Evolutionary conservation across 306 rosid genomes (phyloP).

Genomic region (Echinosophora koreensis): DNA sequence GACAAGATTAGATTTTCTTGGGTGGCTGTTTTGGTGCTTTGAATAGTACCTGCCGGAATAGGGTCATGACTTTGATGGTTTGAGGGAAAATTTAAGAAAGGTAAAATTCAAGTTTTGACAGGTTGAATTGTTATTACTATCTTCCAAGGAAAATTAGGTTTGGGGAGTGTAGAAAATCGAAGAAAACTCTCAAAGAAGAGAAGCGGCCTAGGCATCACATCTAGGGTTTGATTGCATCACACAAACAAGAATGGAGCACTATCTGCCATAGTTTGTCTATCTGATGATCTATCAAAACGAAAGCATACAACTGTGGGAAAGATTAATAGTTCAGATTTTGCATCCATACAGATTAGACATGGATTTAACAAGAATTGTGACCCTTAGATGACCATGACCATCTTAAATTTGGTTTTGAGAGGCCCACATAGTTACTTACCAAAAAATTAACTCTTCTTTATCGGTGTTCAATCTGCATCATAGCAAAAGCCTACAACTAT

Average conservation of each 20-base stretch:
- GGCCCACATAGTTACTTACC: background rate
- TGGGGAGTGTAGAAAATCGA: background rate
- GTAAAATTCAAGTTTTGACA: background rate
- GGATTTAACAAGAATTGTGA: background rate
- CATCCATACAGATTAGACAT: background rate
- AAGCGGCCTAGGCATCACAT: background rate
- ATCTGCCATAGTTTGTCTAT: background rate
- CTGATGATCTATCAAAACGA: background rate
- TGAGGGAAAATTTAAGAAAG: background rate
- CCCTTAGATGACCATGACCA: background rate
- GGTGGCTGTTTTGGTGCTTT: background rate
- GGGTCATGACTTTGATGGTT: background rate
- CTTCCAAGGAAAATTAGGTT: background rate
- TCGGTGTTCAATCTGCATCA: background rate
- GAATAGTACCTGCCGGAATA: background rate
- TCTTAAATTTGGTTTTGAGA: background rate
- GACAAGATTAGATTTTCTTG: background rate
- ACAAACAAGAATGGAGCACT: background rate
- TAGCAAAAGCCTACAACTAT: background rate
- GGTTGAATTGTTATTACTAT: conserved; percentile 7
- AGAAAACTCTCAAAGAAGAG: background rate
- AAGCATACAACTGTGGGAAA: background rate
- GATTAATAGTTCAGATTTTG: background rate
- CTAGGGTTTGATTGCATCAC: background rate
- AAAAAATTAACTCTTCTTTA: background rate